These are phyloP conservation scores for Phytophthora citrophthora DNA, from an alignment of 352 stramenopile genomes.

Conservation along the genomic window DNA sequence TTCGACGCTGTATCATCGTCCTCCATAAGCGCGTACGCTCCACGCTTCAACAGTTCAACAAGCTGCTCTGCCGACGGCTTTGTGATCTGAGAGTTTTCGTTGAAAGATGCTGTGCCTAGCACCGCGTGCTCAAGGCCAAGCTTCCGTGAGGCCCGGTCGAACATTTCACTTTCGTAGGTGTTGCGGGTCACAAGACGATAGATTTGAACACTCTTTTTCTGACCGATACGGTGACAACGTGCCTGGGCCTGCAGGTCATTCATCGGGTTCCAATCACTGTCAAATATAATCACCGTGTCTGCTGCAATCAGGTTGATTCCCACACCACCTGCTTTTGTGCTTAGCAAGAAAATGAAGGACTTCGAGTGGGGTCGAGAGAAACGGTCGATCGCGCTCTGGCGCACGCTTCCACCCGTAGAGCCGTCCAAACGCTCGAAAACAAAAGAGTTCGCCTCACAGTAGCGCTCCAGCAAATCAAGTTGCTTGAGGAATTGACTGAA, in stretches of 20 bases:
- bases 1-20: conserved; percentile 95
- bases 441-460: conserved; percentile 91
- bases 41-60: conserved; percentile 97
- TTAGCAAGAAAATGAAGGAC: conserved; percentile 99
- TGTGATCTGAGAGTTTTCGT: conserved; percentile 88
- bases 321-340: conserved; percentile 97
- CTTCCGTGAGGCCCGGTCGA: conserved; percentile 97
- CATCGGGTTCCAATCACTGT: conserved; percentile 99
- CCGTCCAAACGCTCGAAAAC: conserved; percentile 92
- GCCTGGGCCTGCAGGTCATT: conserved; percentile 89
- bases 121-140: conserved; percentile 99
- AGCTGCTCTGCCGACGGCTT: conserved; percentile 93
- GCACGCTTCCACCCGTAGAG: conserved; percentile 86
- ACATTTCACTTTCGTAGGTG: conserved; percentile 99
- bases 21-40: conserved; percentile 98
- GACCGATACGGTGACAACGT: conserved; percentile 98
- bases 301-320: conserved; percentile 98
- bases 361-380: conserved; percentile 96
- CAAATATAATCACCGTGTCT: conserved; percentile 99
- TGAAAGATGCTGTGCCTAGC: conserved; percentile 94
- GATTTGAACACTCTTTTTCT: conserved; percentile 98
- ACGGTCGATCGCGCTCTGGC: conserved; percentile 95
- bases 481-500: conserved; percentile 96
- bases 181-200: conserved; percentile 98
- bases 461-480: conserved; percentile 94